Conservation (phyloP, 2,329 filamentous ascomycete genomes). For the Arachnomyces sp. region DNA sequence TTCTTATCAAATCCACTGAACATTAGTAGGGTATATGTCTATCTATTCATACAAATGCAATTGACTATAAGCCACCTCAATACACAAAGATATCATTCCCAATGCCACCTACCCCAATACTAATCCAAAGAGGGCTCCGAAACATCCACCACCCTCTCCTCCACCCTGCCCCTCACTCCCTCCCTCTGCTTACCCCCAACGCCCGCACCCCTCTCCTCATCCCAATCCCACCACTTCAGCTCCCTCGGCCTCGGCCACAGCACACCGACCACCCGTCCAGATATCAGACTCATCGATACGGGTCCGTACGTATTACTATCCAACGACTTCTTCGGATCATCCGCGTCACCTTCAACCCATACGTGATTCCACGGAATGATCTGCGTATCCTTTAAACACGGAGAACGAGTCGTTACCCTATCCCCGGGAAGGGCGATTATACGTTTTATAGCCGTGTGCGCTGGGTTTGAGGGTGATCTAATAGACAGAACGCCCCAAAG, state of each 20-base stretch:
- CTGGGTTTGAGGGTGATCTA: constrained; percentile 64
- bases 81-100: constrained; percentile 1
- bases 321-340: constrained; percentile 53
- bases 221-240: constrained; percentile 32
- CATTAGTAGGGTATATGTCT: too few species aligned
- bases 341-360: constrained; percentile 89
- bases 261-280: constrained; percentile 64
- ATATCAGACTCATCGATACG: constrained; percentile 64
- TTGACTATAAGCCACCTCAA: too few species aligned
- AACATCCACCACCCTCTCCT: constrained; percentile 29
- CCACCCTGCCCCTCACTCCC: constrained; percentile 26
- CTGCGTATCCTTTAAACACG: constrained; percentile 46
- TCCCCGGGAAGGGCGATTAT: constrained; percentile 77
- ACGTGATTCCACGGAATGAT: constrained; percentile 75
- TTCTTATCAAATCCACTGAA: too few species aligned
- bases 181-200: constrained; percentile 19
- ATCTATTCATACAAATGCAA: too few species aligned
- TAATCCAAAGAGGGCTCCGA: constrained; percentile 23
- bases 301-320: constrained; percentile 92
- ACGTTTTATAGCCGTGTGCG: constrained; percentile 67
- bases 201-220: constrained; percentile 20
- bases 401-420: constrained; percentile 56
- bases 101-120: constrained; percentile 6
- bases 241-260: constrained; percentile 51
- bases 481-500: constrained; percentile 4